Base-by-base conservation (phyloP, 331 rosid genomes). In the Cydonia oblonga region DNA sequence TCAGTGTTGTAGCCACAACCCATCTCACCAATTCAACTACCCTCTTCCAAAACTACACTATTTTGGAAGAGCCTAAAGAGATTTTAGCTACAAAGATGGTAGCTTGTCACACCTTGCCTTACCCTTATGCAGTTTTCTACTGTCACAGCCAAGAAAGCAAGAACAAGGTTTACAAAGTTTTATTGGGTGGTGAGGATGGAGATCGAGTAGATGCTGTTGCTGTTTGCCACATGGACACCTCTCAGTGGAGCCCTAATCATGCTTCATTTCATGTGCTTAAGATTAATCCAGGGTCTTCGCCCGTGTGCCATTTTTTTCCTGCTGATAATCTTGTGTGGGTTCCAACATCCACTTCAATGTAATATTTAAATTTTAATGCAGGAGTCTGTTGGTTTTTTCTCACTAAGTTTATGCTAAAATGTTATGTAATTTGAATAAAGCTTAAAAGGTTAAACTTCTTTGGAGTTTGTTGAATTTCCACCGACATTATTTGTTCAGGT, bases 291-390 rank as follows among this genome's bases (percentile, higher is more conserved):
- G 93, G 96, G 79, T 33, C 51, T 49, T 72, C 86, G 20, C 74
- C 88, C 13, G 87, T 92, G 15, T 92, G 96, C 69, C 98, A 92
- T 80, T 87, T 90, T 81, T 87, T 90, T 71, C 96, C 97, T 3
- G 83, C 89, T 1, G 96, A 87, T 82, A 68, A 92, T 79, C 68
- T 88, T 52, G 79, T 92, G 1, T 87, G 81, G 85, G 77, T 85
- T 78, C 88, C 91, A 28, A 74, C 49, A 68, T 58, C 67, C 23
- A 44, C 60, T 26, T 38, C 65, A 22, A 24, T 70, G 25, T 20
- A 22, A 23, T 46, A 46, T 14, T 15, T 46, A 12, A 56, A 53
- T 22, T 29, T n/a, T 56, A 56, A 23, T 56, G 74, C 52, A 56
- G 24, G 64, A 14, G 2, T 14, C 15, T 19, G 15, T 69, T 22